A percentile compares a stretch with the other conserved stretches of the same genome.
Evolutionary conservation across 352 stramenopile species (phyloP).

Genomic region (Pythium insidiosum): DNA sequence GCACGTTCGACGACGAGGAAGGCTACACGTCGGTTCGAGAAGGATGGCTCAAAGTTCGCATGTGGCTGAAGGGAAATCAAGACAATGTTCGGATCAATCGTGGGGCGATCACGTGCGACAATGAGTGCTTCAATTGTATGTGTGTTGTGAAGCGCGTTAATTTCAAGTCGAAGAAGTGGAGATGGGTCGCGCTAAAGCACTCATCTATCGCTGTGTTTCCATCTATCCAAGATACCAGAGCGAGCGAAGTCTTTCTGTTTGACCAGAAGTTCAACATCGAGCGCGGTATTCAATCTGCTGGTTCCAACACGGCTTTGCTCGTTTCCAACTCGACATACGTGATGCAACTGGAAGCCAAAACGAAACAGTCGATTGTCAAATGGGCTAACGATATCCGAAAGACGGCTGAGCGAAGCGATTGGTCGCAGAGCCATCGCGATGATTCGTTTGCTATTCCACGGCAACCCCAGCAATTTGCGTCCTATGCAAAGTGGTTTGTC

Average conservation of each 20-base stretch:
- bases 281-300: conserved; percentile 63
- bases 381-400: conserved; percentile 84
- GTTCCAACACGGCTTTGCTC: conserved; percentile 68
- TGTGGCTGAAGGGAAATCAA: conserved; percentile 80
- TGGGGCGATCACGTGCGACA: conserved; percentile 67
- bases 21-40: conserved; percentile 69
- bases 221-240: conserved; percentile 64
- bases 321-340: conserved; percentile 81
- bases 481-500: conserved; percentile 75
- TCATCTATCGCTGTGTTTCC: conserved; percentile 74
- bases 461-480: conserved; percentile 45
- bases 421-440: conserved; percentile 72
- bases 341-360: conserved; percentile 77
- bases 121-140: conserved; percentile 87
- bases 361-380: conserved; percentile 69
- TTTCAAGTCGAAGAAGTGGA: conserved; percentile 74
- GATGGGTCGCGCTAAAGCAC: conserved; percentile 79
- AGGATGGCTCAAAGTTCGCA: conserved; percentile 76
- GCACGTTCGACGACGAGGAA: conserved; percentile 81
- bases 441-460: conserved; percentile 75
- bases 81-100: conserved; percentile 83
- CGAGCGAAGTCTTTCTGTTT: conserved; percentile 69
- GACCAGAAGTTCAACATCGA: conserved; percentile 80
- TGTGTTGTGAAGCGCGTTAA: conserved; percentile 82
- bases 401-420: conserved; percentile 52